Evolutionary conservation across 177 flowering plant genomes (phyloP), one percentile per base, ranked within the genome.

Genomic region (Vitis hybrid): DNA sequence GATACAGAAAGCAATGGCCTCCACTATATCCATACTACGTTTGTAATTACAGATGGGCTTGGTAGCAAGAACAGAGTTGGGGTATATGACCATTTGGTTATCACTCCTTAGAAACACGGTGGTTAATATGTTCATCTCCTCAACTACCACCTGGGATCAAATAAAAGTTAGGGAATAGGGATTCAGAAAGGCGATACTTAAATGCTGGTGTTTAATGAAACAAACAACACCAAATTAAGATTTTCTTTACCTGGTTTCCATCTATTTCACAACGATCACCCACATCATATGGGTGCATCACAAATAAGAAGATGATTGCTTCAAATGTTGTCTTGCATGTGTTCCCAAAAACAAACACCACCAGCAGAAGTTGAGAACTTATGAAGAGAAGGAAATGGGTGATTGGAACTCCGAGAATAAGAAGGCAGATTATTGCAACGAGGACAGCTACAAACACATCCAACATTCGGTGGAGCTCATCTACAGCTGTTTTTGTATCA

Each of bases 191-290:
- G 31, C 31, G 31, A 29, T 29, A 29, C 31, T 29, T 29, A 29
- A 29, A 29, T 29, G 31, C 31, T 29, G 1, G 0, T 29, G 31
- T 29, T 29, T 29, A 4, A 29, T 29, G 31, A 29, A 29, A 29
- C 31, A 29, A 29, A 29, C 31, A 29, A 29, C 31, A 29, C 31
- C 31, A 29, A 29, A 29, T 29, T 29, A 29, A 6, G 26, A 19
- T 12, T 21, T n/a, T 8, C 5, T 26, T 56, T 74, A 83, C 87
- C 88, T 77, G 79, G 2, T 61, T 70, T 7, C 82, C 83, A 48
- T 85, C 88, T 2, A 85, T 56, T 50, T 80, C 85, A 33, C 85
- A 83, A 14, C 85, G 80, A 66, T 85, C 88, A 13, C 87, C 88
- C 18, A 85, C 82, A 61, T 85, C 88, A 65, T 73, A 85, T 2